phyloP scores from a whole-genome alignment of 805 yeast species.

The Lachancea nothofagi region DNA sequence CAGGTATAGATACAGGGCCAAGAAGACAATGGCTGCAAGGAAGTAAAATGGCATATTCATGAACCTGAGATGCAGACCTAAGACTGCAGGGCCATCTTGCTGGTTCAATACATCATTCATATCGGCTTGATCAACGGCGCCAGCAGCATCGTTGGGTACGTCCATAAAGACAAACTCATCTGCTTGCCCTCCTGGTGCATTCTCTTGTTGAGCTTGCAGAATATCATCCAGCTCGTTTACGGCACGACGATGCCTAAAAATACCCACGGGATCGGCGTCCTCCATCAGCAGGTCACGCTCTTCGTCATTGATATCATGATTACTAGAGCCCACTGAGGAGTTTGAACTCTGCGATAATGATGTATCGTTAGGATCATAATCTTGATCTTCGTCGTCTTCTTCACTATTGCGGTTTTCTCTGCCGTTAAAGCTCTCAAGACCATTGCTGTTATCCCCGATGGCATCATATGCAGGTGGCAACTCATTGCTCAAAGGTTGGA shows the following conservation, averaged over 20 bases:
- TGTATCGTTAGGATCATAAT: slow-evolving; percentile 19
- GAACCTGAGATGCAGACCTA: slow-evolving; percentile 25
- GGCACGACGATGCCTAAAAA: slow-evolving; percentile 21
- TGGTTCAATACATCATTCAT: slow-evolving; percentile 12
- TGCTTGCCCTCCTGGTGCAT: slow-evolving; percentile 7
- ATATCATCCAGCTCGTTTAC: slow-evolving; percentile 23
- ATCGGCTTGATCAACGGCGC: slow-evolving; percentile 9
- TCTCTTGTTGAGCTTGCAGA: slow-evolving; percentile 12
- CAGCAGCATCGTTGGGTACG: slow-evolving; percentile 2
- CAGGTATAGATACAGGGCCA: slow-evolving; percentile 36
- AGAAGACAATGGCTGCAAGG: slow-evolving; percentile 26
- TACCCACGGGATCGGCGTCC: slow-evolving; percentile 18
- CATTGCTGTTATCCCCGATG: not conserved
- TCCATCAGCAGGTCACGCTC: slow-evolving; percentile 18
- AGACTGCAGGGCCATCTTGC: slow-evolving; percentile 24
- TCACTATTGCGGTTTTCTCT: slow-evolving; percentile 16
- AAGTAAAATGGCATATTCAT: slow-evolving; percentile 23
- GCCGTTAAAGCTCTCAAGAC: not conserved
- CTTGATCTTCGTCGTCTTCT: slow-evolving; percentile 19
- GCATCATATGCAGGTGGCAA: too few species aligned
- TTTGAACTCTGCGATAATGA: slow-evolving; percentile 16
- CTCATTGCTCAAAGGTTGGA: too few species aligned
- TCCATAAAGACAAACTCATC: slow-evolving; percentile 11
- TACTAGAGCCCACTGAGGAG: slow-evolving; percentile 9
- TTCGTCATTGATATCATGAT: slow-evolving; percentile 10